Conservation (phyloP, 805 yeast species). For the Spathaspora passalidarum region DNA sequence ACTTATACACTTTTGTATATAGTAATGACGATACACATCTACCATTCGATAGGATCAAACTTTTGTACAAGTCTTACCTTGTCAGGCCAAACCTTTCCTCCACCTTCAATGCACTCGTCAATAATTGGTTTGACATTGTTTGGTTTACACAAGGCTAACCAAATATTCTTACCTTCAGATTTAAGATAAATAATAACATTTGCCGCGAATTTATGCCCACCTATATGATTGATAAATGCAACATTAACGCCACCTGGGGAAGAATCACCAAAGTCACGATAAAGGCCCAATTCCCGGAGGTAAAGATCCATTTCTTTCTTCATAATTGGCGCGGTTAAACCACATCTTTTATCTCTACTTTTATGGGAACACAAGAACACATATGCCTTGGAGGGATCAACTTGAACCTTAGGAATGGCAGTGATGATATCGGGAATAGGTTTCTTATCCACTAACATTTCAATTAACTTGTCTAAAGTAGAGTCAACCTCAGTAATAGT, state of each 20-base stretch:
- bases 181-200: conserved; percentile 75
- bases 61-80: conserved; percentile 60
- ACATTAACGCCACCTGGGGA: conserved; percentile 75
- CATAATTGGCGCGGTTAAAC: conserved; percentile 89
- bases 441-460: conserved; percentile 30
- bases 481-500: conserved; percentile 38
- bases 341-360: conserved; percentile 91
- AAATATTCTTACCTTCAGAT: conserved; percentile 65
- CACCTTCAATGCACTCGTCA: conserved; percentile 69
- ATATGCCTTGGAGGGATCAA: conserved; percentile 39
- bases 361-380: conserved; percentile 84
- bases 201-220: conserved; percentile 95
- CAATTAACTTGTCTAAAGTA: conserved; percentile 45
- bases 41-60: conserved; percentile 55
- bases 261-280: conserved; percentile 74
- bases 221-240: conserved; percentile 78
- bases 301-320: conserved; percentile 72
- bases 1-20: background rate
- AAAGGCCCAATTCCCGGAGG: conserved; percentile 66
- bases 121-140: conserved; percentile 68
- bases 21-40: background rate
- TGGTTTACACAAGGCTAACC: conserved; percentile 88
- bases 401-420: conserved; percentile 16
- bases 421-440: conserved; percentile 8
- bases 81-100: conserved; percentile 69